Conservation (phyloP, 352 stramenopile genomes). For the Phytopythium vexans region DNA sequence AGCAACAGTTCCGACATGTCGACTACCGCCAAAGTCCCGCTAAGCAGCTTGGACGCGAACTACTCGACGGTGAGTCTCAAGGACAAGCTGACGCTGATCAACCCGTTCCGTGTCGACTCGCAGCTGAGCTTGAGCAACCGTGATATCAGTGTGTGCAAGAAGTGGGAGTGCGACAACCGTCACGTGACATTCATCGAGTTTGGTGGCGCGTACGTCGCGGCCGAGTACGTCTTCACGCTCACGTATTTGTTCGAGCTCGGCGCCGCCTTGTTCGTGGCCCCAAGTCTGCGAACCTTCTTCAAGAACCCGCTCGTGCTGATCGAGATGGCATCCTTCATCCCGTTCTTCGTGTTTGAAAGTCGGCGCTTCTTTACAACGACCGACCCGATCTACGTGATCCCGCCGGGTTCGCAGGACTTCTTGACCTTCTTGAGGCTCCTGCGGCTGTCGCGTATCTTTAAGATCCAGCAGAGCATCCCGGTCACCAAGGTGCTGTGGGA, state of each 20-base stretch:
- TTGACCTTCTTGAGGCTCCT: slow-evolving; percentile 58
- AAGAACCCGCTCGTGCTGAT: slow-evolving; percentile 66
- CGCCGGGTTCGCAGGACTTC: slow-evolving; percentile 54
- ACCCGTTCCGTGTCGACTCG: slow-evolving; percentile 48
- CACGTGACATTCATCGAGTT: slow-evolving; percentile 77
- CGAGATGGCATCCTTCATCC: slow-evolving; percentile 66
- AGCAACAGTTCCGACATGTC: slow-evolving; percentile 21
- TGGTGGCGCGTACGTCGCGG: slow-evolving; percentile 36
- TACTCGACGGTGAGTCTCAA: slow-evolving; percentile 9
- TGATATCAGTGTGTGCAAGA: slow-evolving; percentile 57
- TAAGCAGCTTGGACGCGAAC: slow-evolving; percentile 1
- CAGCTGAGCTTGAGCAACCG: slow-evolving; percentile 34
- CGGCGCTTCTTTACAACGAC: slow-evolving; percentile 26
- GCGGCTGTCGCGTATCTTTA: slow-evolving; percentile 68
- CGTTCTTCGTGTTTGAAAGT: slow-evolving; percentile 61
- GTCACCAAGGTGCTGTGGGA: slow-evolving; percentile 77
- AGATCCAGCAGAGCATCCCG: slow-evolving; percentile 76
- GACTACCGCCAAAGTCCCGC: slow-evolving; percentile 4
- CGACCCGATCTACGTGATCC: slow-evolving; percentile 61
- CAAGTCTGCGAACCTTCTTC: slow-evolving; percentile 43
- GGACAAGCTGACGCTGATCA: slow-evolving; percentile 30
- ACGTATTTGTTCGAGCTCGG: slow-evolving; percentile 63
- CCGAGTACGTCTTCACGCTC: slow-evolving; percentile 71
- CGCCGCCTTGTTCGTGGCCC: slow-evolving; percentile 30
- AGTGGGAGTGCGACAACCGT: slow-evolving; percentile 71